phyloP scores from a whole-genome alignment of 2,329 filamentous ascomycete genomes.

The Macroventuria anomochaeta region DNA sequence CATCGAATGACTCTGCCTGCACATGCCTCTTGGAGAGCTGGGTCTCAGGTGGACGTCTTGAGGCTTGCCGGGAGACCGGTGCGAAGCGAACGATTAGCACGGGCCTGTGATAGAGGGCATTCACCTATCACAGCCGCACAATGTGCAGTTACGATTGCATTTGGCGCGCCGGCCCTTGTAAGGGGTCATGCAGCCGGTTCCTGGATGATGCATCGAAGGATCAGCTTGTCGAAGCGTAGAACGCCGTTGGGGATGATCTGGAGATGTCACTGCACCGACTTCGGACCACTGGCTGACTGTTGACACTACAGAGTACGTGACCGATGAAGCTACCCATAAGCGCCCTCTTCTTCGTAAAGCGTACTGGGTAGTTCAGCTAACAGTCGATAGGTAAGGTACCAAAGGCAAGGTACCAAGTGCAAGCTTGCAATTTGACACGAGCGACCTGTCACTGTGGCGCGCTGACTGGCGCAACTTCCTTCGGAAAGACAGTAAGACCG shows the following conservation, averaged over 20 bases:
- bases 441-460: conserved; percentile 1
- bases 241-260: conserved; percentile 9
- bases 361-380: neutral
- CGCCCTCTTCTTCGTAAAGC: neutral
- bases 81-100: conserved; percentile 26
- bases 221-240: conserved; percentile 10
- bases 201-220: conserved; percentile 41
- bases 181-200: conserved; percentile 42
- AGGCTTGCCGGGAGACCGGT: conserved; percentile 12
- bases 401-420: neutral
- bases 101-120: conserved; percentile 18
- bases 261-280: conserved; percentile 18
- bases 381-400: conserved; percentile 1
- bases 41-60: conserved; percentile 6
- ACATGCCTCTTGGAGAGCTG: neutral
- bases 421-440: conserved; percentile 5
- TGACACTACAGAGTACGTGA: neutral
- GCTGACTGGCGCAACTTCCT: neutral
- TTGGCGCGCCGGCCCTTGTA: conserved; percentile 35
- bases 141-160: conserved; percentile 21
- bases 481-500: conserved; percentile 3
- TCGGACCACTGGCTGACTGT: conserved; percentile 10
- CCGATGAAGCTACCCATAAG: conserved; percentile 3
- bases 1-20: neutral
- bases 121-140: conserved; percentile 33